Conservation (phyloP, 805 yeast species). For the Metschnikowia proteae region DNA sequence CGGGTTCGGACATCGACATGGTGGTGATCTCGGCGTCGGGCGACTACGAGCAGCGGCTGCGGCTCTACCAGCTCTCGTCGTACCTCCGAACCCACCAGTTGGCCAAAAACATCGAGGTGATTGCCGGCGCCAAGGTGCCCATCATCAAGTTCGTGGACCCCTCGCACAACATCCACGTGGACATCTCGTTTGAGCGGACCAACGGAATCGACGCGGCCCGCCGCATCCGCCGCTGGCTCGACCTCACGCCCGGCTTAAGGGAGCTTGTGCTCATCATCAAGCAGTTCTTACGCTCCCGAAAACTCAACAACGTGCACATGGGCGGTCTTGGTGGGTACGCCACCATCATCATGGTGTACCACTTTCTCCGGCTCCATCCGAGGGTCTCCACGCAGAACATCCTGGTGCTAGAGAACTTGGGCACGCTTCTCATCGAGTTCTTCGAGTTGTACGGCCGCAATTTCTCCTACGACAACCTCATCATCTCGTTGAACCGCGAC, state of each 20-base stretch:
- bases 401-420: slow-evolving; percentile 69
- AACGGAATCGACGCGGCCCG: slow-evolving; percentile 83
- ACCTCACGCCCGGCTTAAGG: slow-evolving; percentile 70
- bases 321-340: slow-evolving; percentile 97
- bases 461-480: slow-evolving; percentile 79
- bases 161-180: slow-evolving; percentile 67
- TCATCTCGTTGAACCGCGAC: slow-evolving; percentile 55
- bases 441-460: slow-evolving; percentile 89
- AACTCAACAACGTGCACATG: slow-evolving; percentile 77
- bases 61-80: slow-evolving; percentile 69
- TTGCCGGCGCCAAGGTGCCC: slow-evolving; percentile 89
- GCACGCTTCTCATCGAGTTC: slow-evolving; percentile 82
- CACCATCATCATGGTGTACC: slow-evolving; percentile 79
- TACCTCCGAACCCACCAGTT: slow-evolving; percentile 56
- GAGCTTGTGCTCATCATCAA: slow-evolving; percentile 80
- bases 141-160: slow-evolving; percentile 87
- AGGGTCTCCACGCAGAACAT: slow-evolving; percentile 64
- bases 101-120: slow-evolving; percentile 75
- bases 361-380: slow-evolving; percentile 79
- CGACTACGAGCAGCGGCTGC: slow-evolving; percentile 57
- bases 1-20: slow-evolving; percentile 95
- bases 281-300: slow-evolving; percentile 76
- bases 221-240: slow-evolving; percentile 71
- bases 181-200: slow-evolving; percentile 81
- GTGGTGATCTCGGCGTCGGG: slow-evolving; percentile 67